Evolutionary conservation across 1,284 basidiomycete species (phyloP), one percentile per base, ranked within the genome.

Genomic region (Mycena sp.): DNA sequence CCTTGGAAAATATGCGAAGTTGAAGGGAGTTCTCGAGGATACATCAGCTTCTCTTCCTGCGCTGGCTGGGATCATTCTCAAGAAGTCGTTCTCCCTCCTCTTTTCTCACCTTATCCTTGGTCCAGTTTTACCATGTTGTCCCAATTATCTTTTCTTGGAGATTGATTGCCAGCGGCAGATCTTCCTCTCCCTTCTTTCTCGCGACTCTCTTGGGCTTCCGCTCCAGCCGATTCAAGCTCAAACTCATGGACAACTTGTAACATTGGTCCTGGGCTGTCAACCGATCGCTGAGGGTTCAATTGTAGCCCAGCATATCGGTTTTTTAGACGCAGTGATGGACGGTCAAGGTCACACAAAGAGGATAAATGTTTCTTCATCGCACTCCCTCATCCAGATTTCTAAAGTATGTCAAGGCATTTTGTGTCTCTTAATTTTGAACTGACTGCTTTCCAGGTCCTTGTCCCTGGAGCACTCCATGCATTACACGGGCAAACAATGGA

Each of bases 161-260:
- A 41, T 53, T 21, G 58, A 60, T 9, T 60, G 58, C 43, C 37
- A 41, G 2, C 54, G 58, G 58, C 51, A 60, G 40, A 51, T 60
- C n/a, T 53, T 28, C 29, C 9, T 23, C 10, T n/a, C 7, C 4
- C 51, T 60, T 3, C 21, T n/a, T 19, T 9, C 2, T 7, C 49
- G 16, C 2, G 49, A 23, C 14, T 52, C 32, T 35, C 32, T 35
- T 14, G 32, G 32, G 9, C 14, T 35, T 9, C 32, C 32, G 32
- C 14, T 35, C 7, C 32, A 35, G 32, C 32, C 32, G 7, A 14
- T 14, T 9, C 9, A 35, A 14, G 32, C 32, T 9, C 9, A 9
- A 9, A 35, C 7, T 35, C 32, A 35, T 35, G 32, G 32, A 14
- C 32, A 35, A 14, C 32, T 35, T 14, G 14, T 35, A 35, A 35